phyloP scores from a whole-genome alignment of 2,329 filamentous ascomycete genomes.

The Colletotrichum gloeosporioides region DNA sequence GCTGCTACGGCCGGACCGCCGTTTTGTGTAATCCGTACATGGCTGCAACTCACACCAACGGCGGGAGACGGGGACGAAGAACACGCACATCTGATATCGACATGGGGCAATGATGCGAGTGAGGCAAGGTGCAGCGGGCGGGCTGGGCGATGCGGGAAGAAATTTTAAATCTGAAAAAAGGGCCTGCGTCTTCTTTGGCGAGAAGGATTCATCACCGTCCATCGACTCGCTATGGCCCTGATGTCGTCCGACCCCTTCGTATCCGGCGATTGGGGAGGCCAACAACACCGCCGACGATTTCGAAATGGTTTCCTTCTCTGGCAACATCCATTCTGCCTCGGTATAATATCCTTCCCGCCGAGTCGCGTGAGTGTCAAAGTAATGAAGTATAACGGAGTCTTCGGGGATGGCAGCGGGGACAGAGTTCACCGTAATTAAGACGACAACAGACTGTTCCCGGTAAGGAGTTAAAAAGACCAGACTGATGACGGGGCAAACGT shows the following conservation, averaged over 20 bases:
- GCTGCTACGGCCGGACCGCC: neutral
- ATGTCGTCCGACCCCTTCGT: neutral
- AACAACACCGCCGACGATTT: neutral
- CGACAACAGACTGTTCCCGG: neutral
- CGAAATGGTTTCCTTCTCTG: neutral
- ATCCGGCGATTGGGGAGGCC: neutral
- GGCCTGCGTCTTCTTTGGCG: neutral
- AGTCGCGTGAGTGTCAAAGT: neutral
- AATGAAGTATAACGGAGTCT: neutral
- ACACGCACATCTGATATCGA: neutral
- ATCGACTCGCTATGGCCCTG: neutral
- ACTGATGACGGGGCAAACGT: neutral
- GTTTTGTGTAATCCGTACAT: neutral
- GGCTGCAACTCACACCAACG: neutral
- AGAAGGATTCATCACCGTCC: neutral
- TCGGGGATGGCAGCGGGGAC: neutral
- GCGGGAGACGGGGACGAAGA: neutral
- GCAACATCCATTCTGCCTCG: neutral
- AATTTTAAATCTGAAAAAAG: neutral
- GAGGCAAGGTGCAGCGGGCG: conserved; percentile 1
- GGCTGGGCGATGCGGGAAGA: neutral
- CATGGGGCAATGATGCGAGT: neutral
- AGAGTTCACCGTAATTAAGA: neutral
- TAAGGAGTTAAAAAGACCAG: neutral
- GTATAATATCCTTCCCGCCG: neutral